Conservation (phyloP, 108 stramenopile species). For the Fistulifera pelliculosa region DNA sequence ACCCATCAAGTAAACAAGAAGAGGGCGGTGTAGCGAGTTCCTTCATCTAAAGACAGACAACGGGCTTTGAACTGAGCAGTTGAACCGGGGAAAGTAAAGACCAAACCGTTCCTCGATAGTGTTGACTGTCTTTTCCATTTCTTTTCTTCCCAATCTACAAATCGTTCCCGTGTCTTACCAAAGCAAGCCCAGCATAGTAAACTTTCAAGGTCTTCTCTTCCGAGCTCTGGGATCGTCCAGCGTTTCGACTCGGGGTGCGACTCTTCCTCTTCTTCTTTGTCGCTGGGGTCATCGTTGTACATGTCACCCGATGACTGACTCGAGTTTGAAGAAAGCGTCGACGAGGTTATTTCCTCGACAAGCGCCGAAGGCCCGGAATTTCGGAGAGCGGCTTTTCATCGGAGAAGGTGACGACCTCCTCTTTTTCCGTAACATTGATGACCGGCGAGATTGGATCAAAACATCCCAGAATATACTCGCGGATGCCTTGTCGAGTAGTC, state of each 20-base stretch:
- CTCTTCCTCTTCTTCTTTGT: neutral
- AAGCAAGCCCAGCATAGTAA: slow-evolving; percentile 83
- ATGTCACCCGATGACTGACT: too few species aligned
- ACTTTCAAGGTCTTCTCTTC: slow-evolving; percentile 31
- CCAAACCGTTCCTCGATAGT: too few species aligned
- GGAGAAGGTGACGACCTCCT: too few species aligned
- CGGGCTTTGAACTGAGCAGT: slow-evolving; percentile 13
- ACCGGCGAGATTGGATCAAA: too few species aligned
- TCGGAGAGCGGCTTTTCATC: too few species aligned
- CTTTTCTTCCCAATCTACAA: slow-evolving; percentile 13
- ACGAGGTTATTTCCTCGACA: too few species aligned
- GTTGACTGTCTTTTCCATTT: slow-evolving; percentile 8
- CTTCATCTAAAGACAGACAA: slow-evolving; percentile 53
- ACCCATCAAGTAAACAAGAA: slow-evolving; percentile 48
- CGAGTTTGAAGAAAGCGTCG: too few species aligned
- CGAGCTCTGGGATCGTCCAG: too few species aligned
- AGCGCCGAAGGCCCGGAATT: too few species aligned
- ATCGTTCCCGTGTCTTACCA: slow-evolving; percentile 21
- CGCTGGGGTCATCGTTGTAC: too few species aligned
- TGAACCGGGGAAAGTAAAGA: neutral
- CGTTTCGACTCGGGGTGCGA: too few species aligned
- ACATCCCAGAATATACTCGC: too few species aligned
- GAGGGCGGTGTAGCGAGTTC: slow-evolving; percentile 55
- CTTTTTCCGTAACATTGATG: neutral
- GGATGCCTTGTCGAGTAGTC: slow-evolving; percentile 9